Conservation (phyloP, 1,139 yeast genomes). For the Debaryomyces fabryi region DNA sequence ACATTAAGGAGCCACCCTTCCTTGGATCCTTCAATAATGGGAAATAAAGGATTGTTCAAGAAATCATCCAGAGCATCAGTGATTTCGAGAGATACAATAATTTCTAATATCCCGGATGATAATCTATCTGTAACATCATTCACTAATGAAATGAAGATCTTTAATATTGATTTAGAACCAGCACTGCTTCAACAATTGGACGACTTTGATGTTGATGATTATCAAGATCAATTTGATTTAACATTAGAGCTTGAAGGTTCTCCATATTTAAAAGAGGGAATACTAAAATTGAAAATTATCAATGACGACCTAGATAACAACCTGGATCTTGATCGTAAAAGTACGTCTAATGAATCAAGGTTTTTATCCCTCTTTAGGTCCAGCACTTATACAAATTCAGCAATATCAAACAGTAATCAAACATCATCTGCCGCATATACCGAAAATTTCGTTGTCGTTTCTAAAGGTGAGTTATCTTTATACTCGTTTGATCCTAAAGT, state of each 20-base stretch:
- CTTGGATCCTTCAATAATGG: slow-evolving; percentile 22
- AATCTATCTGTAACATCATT: slow-evolving; percentile 40
- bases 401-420: slow-evolving; percentile 6
- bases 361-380: slow-evolving; percentile 26
- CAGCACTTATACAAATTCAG: neutral
- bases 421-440: slow-evolving; percentile 35
- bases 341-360: slow-evolving; percentile 21
- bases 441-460: slow-evolving; percentile 57
- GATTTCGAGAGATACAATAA: slow-evolving; percentile 31
- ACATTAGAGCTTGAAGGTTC: slow-evolving; percentile 68
- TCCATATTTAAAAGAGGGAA: slow-evolving; percentile 80
- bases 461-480: slow-evolving; percentile 58
- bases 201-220: slow-evolving; percentile 44
- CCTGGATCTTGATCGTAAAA: slow-evolving; percentile 15
- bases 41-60: slow-evolving; percentile 18
- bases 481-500: slow-evolving; percentile 55
- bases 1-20: slow-evolving; percentile 33
- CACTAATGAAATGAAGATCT: slow-evolving; percentile 32
- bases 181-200: slow-evolving; percentile 28
- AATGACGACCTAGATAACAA: slow-evolving; percentile 44
- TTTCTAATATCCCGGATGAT: slow-evolving; percentile 33
- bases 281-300: slow-evolving; percentile 53
- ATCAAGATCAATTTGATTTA: slow-evolving; percentile 58
- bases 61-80: slow-evolving; percentile 41
- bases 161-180: slow-evolving; percentile 18